These are phyloP conservation scores for Cladosporium sp. DNA, from an alignment of 2,329 filamentous ascomycete species.

Conservation along the genomic window DNA sequence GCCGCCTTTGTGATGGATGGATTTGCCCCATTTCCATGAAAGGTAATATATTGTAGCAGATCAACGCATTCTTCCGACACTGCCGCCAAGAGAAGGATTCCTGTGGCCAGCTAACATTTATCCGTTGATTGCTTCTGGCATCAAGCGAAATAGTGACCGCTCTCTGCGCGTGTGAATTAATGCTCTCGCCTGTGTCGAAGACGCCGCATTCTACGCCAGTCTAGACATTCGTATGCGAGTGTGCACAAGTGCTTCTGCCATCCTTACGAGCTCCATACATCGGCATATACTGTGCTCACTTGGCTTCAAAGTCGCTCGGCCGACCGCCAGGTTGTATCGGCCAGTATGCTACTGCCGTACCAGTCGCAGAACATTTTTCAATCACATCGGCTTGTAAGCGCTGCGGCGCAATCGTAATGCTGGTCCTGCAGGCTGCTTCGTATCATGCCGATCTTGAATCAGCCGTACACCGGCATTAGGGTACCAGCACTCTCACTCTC, in stretches of 20 bases:
- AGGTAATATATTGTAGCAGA: not conserved
- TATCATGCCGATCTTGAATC: not conserved
- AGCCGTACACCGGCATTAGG: not conserved
- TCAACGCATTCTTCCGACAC: not conserved
- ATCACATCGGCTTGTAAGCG: not conserved
- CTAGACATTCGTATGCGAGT: not conserved
- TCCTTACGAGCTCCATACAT: not conserved
- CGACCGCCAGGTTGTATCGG: not conserved
- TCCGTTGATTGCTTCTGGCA: not conserved
- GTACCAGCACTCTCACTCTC: not conserved
- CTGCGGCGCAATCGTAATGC: not conserved
- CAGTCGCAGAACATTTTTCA: not conserved
- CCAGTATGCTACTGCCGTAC: not conserved
- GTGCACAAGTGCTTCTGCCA: not conserved
- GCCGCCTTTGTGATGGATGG: not conserved
- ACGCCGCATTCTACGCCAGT: not conserved
- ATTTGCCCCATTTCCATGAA: not conserved
- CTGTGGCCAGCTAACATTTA: constrained; percentile 4
- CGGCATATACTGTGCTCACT: not conserved
- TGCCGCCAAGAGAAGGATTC: not conserved
- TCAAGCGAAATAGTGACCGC: not conserved
- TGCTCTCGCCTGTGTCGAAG: not conserved
- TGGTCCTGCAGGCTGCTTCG: not conserved
- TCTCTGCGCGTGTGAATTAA: not conserved
- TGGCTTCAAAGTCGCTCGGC: not conserved